Conservation (phyloP, 345 rosid species). For the Linum usitatissimum region DNA sequence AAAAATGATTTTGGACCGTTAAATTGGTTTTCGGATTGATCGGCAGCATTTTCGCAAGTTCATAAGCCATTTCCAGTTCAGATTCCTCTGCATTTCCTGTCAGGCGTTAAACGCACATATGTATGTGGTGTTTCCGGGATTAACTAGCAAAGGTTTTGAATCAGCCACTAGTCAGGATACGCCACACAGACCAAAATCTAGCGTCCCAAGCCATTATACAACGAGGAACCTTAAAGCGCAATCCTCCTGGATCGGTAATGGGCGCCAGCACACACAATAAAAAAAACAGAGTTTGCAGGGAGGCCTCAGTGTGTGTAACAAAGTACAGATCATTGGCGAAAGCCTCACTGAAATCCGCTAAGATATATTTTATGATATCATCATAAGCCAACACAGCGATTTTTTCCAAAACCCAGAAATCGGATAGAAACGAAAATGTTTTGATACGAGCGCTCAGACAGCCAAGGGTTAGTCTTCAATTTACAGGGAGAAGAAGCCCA, state of each 20-base stretch:
- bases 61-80: too few species aligned
- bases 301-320: constrained; percentile 99
- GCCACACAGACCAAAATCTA: constrained; percentile 33
- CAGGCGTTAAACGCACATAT: too few species aligned
- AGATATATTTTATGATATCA: constrained; percentile 52
- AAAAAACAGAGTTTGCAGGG: background rate
- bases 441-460: constrained; percentile 54
- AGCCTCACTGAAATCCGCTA: constrained; percentile 99
- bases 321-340: constrained; percentile 68
- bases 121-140: constrained; percentile 85
- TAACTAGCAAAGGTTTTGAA: constrained; percentile 21
- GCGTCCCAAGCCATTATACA: constrained; percentile 95
- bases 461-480: constrained; percentile 99
- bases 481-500: constrained; percentile 38
- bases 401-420: too few species aligned
- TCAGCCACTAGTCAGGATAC: constrained; percentile 55
- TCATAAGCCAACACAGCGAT: constrained; percentile 51
- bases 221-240: constrained; percentile 36
- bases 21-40: too few species aligned
- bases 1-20: too few species aligned
- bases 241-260: constrained; percentile 93
- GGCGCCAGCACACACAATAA: constrained; percentile 28
- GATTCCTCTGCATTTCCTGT: too few species aligned
- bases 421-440: background rate
- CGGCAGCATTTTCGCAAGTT: too few species aligned